Evolutionary conservation across 345 rosid genomes (phyloP).

Genomic region (Syzygium jambos): DNA sequence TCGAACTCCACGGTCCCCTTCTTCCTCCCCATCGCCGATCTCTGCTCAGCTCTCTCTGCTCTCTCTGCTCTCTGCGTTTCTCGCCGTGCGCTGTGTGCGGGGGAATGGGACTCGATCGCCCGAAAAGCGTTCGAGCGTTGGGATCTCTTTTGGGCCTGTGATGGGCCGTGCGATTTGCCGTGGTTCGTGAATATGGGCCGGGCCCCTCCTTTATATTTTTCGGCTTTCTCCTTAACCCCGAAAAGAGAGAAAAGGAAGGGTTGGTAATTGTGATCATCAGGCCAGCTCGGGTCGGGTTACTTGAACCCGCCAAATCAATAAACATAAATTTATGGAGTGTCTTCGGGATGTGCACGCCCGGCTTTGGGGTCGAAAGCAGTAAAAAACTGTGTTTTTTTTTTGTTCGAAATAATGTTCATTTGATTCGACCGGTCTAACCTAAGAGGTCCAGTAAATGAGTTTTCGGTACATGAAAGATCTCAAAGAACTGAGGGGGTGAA

Average conservation of each 20-base stretch:
- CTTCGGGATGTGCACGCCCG: no score
- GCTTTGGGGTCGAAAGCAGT: no score
- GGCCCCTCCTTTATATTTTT: background rate
- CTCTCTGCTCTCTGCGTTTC: background rate
- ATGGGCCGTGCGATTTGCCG: background rate
- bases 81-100: background rate
- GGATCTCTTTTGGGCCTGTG: background rate
- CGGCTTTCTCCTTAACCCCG: background rate
- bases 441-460: no score
- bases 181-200: background rate
- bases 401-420: no score
- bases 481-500: no score
- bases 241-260: background rate
- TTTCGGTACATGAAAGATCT: no score
- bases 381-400: no score
- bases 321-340: no score
- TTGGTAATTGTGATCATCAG: no score
- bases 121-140: background rate
- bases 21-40: slow-evolving; percentile 78
- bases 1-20: slow-evolving; percentile 84
- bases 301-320: no score
- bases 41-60: background rate
- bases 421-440: no score
- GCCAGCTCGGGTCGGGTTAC: no score
- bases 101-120: background rate